Conservation (phyloP, 2,329 filamentous ascomycete species). For the Aspergillus unguis region DNA sequence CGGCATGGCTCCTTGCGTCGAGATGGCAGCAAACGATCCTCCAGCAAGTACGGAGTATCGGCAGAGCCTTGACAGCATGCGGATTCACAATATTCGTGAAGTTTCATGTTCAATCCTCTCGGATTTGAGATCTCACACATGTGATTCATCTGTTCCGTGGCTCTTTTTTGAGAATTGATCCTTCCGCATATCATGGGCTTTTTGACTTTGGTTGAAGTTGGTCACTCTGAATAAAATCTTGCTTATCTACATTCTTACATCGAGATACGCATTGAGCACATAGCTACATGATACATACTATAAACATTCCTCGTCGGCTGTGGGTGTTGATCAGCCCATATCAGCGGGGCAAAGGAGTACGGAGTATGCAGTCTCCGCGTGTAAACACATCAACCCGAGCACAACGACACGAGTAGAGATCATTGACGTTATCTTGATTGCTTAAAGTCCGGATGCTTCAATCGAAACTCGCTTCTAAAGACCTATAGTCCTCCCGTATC, state of each 20-base stretch:
- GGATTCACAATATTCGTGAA: too few species aligned
- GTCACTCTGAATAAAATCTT: not conserved
- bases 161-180: not conserved
- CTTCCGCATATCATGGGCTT: not conserved
- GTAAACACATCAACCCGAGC: not conserved
- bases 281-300: too few species aligned
- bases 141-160: not conserved
- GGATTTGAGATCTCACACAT: not conserved
- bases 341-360: conserved; percentile 1
- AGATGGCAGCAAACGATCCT: not conserved
- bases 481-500: too few species aligned
- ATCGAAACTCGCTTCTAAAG: too few species aligned
- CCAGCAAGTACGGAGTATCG: not conserved
- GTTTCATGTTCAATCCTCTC: not conserved
- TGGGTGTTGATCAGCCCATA: conserved; percentile 8
- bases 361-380: not conserved
- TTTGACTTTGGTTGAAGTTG: not conserved
- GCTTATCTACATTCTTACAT: not conserved
- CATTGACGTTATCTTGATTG: too few species aligned
- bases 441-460: too few species aligned
- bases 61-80: not conserved
- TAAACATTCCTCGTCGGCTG: too few species aligned
- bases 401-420: not conserved
- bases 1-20: not conserved
- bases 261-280: not conserved